phyloP scores from a whole-genome alignment of 2,329 filamentous ascomycete species.

The Pestalotiopsis fici region DNA sequence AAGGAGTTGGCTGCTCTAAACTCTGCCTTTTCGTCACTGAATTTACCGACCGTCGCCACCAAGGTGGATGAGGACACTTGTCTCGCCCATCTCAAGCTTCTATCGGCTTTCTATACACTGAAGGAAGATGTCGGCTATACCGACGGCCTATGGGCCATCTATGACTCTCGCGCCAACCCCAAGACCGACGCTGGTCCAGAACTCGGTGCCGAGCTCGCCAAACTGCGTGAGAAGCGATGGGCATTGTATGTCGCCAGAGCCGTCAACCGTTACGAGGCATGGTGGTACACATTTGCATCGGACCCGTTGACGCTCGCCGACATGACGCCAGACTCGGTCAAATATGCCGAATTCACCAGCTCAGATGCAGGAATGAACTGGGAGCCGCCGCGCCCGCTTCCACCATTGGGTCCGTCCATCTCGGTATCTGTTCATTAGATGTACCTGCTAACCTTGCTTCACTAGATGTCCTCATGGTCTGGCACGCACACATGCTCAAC shows the following conservation, averaged over 20 bases:
- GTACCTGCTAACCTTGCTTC: conserved; percentile 21
- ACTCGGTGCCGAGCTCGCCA: conserved; percentile 44
- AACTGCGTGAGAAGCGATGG: conserved; percentile 73
- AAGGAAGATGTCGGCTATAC: conserved; percentile 67
- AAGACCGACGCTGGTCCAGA: conserved; percentile 17
- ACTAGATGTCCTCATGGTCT: conserved; percentile 74
- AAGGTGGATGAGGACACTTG: conserved; percentile 56
- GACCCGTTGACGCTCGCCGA: conserved; percentile 34
- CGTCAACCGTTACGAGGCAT: conserved; percentile 66
- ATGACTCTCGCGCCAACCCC: conserved; percentile 41
- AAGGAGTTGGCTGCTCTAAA: conserved; percentile 20
- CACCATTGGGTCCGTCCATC: conserved; percentile 53
- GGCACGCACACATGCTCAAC: conserved; percentile 79
- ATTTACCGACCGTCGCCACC: conserved; percentile 27
- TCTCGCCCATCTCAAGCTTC: conserved; percentile 72
- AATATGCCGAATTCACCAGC: conserved; percentile 35
- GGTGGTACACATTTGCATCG: conserved; percentile 53
- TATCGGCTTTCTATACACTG: conserved; percentile 67
- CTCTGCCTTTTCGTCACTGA: conserved; percentile 37
- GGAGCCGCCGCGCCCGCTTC: conserved; percentile 46
- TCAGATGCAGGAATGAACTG: conserved; percentile 31
- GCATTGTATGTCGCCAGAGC: conserved; percentile 68
- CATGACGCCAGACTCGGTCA: conserved; percentile 28
- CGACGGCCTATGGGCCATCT: conserved; percentile 68
- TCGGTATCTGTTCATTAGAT: background rate